A percentile compares a stretch with the other conserved stretches of the same genome.
phyloP scores from a whole-genome alignment of 768 basidiomycete species.

The Rhizopogon vinicolor region DNA sequence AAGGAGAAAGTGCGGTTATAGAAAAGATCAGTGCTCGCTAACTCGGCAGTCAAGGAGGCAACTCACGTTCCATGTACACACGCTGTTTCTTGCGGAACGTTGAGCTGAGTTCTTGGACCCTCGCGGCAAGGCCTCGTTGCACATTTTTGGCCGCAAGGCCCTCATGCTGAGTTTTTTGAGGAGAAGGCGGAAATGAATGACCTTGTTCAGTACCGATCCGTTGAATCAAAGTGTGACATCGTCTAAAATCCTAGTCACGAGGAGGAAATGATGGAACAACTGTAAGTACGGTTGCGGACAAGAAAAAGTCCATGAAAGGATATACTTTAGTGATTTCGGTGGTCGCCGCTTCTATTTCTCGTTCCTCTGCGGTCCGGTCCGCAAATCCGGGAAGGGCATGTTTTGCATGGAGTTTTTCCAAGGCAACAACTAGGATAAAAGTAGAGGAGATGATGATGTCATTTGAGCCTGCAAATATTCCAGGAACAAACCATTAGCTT shows the following conservation, averaged over 20 bases:
- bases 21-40: slow-evolving; percentile 11
- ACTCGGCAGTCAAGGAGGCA: slow-evolving; percentile 2
- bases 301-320: slow-evolving; percentile 12
- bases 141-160: slow-evolving; percentile 84
- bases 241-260: slow-evolving; percentile 31
- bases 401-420: slow-evolving; percentile 95
- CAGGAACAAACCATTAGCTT: slow-evolving; percentile 68
- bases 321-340: slow-evolving; percentile 83
- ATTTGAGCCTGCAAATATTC: slow-evolving; percentile 6
- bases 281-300: slow-evolving; percentile 4
- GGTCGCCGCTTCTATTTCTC: slow-evolving; percentile 85
- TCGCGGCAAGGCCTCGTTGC: slow-evolving; percentile 92
- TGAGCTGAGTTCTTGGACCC: slow-evolving; percentile 89
- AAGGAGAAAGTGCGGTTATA: slow-evolving; percentile 5
- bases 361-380: slow-evolving; percentile 91
- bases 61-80: slow-evolving; percentile 96
- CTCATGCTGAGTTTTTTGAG: slow-evolving; percentile 44
- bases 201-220: slow-evolving; percentile 56
- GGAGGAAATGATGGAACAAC: slow-evolving; percentile 7
- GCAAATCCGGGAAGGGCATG: slow-evolving; percentile 95
- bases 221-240: slow-evolving; percentile 51
- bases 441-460: slow-evolving; percentile 5
- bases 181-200: slow-evolving; percentile 61
- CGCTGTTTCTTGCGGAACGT: slow-evolving; percentile 96
- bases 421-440: slow-evolving; percentile 58